Evolutionary conservation across 2,329 filamentous ascomycete species (phyloP).

Genomic region (Fusarium hainanense): DNA sequence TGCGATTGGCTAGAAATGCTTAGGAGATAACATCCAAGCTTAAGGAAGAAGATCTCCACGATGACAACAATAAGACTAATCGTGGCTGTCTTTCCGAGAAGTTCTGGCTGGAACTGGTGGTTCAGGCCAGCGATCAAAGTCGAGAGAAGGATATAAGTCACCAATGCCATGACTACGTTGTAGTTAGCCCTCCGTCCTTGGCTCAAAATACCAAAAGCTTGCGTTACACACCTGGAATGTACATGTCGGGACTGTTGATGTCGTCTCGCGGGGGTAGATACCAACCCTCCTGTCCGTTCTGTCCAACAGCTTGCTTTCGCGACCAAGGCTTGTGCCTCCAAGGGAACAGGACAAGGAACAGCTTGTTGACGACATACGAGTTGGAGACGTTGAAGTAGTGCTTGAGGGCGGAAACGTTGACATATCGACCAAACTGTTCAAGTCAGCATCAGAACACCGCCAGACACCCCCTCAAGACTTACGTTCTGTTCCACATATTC

Average conservation of each 20-base stretch:
- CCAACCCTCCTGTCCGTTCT: slow-evolving; percentile 76
- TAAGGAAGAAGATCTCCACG: slow-evolving; percentile 89
- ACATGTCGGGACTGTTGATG: slow-evolving; percentile 98
- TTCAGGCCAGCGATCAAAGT: slow-evolving; percentile 89
- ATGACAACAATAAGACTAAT: slow-evolving; percentile 84
- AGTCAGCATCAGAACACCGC: slow-evolving; percentile 25
- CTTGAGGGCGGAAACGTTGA: slow-evolving; percentile 93
- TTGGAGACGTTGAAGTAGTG: slow-evolving; percentile 99
- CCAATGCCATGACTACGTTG: slow-evolving; percentile 83
- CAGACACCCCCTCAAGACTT: slow-evolving; percentile 48
- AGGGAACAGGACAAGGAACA: slow-evolving; percentile 93
- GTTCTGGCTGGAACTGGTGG: slow-evolving; percentile 92
- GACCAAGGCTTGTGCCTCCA: slow-evolving; percentile 99
- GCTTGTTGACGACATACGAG: slow-evolving; percentile 93
- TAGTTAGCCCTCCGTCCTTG: slow-evolving; percentile 36
- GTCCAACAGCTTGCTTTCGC: slow-evolving; percentile 81
- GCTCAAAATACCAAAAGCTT: background rate
- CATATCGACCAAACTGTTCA: slow-evolving; percentile 71
- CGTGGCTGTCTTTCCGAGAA: slow-evolving; percentile 89
- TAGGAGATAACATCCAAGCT: slow-evolving; percentile 91
- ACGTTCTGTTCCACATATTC: slow-evolving; percentile 97
- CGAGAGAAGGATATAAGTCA: slow-evolving; percentile 95
- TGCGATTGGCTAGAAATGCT: slow-evolving; percentile 95
- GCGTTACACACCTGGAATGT: slow-evolving; percentile 75
- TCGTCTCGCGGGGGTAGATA: slow-evolving; percentile 95